Percentiles rank a stretch among this genome's conserved stretches.
These are phyloP conservation scores for Phytopythium ostracodes DNA, from an alignment of 352 stramenopile genomes.

Conservation along the genomic window DNA sequence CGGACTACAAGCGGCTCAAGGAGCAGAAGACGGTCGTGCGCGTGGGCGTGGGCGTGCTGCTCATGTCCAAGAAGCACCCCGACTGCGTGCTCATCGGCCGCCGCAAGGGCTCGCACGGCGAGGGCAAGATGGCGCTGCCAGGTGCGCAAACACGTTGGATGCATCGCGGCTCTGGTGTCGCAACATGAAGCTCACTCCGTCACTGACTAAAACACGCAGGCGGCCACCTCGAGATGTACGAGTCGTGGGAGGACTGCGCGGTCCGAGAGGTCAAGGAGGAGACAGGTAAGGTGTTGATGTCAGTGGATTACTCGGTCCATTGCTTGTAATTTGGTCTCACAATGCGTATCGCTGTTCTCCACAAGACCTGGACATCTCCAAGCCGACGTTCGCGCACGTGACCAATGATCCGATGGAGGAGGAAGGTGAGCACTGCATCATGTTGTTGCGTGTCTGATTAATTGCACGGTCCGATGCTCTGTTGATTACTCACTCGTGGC, in stretches of 20 bases:
- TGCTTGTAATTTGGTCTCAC: neutral
- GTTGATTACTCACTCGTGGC: neutral
- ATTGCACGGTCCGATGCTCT: too few species aligned
- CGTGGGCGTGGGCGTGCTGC: slow-evolving; percentile 72
- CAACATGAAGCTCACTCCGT: too few species aligned
- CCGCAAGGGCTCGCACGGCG: slow-evolving; percentile 73
- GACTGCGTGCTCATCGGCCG: slow-evolving; percentile 67
- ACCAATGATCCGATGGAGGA: slow-evolving; percentile 84
- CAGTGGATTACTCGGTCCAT: neutral
- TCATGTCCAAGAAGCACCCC: slow-evolving; percentile 61
- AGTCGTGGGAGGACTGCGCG: slow-evolving; percentile 75
- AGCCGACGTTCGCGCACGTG: slow-evolving; percentile 55
- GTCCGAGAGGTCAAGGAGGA: slow-evolving; percentile 82
- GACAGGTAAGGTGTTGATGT: slow-evolving; percentile 59
- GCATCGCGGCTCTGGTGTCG: too few species aligned
- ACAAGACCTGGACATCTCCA: slow-evolving; percentile 59
- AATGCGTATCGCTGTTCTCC: neutral
- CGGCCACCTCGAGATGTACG: slow-evolving; percentile 82
- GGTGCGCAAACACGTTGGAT: slow-evolving; percentile 25
- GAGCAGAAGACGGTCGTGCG: slow-evolving; percentile 56
- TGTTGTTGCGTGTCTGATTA: too few species aligned
- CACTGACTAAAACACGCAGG: too few species aligned
- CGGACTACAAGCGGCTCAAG: slow-evolving; percentile 60
- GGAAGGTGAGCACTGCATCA: slow-evolving; percentile 24
- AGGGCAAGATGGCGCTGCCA: slow-evolving; percentile 70